A percentile compares a stretch with the other conserved stretches of the same genome.
These are phyloP conservation scores for Poa annua DNA, from an alignment of 176 grass and related monocot genomes.

Conservation along the genomic window DNA sequence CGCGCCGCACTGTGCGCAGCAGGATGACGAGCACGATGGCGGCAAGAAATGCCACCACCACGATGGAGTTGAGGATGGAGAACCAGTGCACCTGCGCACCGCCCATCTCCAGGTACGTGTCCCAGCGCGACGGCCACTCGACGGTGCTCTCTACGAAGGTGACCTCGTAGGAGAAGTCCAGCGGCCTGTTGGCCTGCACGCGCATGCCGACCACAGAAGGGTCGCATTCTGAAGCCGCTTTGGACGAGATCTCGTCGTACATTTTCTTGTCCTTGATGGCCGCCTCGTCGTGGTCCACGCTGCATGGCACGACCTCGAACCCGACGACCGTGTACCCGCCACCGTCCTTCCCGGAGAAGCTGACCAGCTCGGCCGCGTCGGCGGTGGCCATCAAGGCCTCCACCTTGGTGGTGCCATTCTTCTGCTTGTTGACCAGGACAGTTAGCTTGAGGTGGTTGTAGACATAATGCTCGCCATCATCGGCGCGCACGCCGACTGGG, in stretches of 20 bases:
- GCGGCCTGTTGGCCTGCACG: conserved; percentile 36
- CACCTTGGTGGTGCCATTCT: conserved; percentile 43
- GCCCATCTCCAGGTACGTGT: conserved; percentile 68
- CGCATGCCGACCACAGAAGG: conserved; percentile 51
- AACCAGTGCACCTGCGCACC: conserved; percentile 76
- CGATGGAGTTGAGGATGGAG: conserved; percentile 73
- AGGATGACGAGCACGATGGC: conserved; percentile 68
- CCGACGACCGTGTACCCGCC: conserved; percentile 65
- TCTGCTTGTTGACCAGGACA: conserved; percentile 58
- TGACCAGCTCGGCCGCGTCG: conserved; percentile 41
- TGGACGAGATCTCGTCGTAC: conserved; percentile 54
- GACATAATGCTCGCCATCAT: conserved; percentile 60
- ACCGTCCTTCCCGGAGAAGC: conserved; percentile 2
- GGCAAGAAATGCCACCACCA: conserved; percentile 65
- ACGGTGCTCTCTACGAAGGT: conserved; percentile 52
- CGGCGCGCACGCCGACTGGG: conserved; percentile 53
- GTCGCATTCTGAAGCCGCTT: conserved; percentile 43
- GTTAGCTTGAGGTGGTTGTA: conserved; percentile 74
- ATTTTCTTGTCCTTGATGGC: conserved; percentile 32
- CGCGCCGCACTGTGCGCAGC: conserved; percentile 65
- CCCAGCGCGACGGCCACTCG: conserved; percentile 75
- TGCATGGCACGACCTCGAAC: conserved; percentile 75
- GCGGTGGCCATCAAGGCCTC: conserved; percentile 53
- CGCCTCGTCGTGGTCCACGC: conserved; percentile 46
- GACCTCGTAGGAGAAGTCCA: conserved; percentile 66